A percentile compares a stretch with the other conserved stretches of the same genome.
phyloP scores from a whole-genome alignment of 2,329 filamentous ascomycete genomes.

The Alternaria rosae region DNA sequence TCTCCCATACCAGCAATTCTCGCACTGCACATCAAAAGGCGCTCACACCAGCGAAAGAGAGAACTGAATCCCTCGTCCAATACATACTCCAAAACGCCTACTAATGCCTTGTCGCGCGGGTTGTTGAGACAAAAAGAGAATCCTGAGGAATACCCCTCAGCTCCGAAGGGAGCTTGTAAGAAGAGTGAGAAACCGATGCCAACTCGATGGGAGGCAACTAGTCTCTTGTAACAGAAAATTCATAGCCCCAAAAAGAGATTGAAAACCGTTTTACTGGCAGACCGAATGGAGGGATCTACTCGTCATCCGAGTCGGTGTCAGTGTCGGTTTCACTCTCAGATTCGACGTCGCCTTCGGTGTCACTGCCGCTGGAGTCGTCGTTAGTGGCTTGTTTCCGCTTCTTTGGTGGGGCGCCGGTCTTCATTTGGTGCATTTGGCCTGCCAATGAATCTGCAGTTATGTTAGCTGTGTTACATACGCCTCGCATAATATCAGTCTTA shows the following conservation, averaged over 20 bases:
- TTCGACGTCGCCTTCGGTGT: conserved; percentile 69
- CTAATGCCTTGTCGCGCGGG: not conserved
- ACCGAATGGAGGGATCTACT: conserved; percentile 30
- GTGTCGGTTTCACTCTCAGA: conserved; percentile 60
- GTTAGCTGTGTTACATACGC: conserved; percentile 30
- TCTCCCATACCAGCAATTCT: no score
- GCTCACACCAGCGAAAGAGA: not conserved
- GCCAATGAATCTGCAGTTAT: conserved; percentile 76
- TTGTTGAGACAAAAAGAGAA: not conserved
- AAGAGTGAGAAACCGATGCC: not conserved
- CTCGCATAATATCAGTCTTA: conserved; percentile 56
- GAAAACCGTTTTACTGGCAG: not conserved
- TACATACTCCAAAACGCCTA: conserved; percentile 9
- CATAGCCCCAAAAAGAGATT: not conserved
- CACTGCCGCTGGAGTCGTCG: conserved; percentile 68
- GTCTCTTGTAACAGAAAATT: not conserved
- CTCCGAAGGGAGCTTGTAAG: not conserved
- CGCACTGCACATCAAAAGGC: no score
- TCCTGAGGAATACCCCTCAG: not conserved
- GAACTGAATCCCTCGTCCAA: no score
- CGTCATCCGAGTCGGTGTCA: conserved; percentile 53
- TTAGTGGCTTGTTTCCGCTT: conserved; percentile 64
- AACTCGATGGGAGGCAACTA: not conserved
- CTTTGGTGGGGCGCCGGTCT: conserved; percentile 68
- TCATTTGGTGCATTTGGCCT: conserved; percentile 87